These are phyloP conservation scores for Neltuma alba DNA, from an alignment of 306 rosid genomes.

Conservation along the genomic window DNA sequence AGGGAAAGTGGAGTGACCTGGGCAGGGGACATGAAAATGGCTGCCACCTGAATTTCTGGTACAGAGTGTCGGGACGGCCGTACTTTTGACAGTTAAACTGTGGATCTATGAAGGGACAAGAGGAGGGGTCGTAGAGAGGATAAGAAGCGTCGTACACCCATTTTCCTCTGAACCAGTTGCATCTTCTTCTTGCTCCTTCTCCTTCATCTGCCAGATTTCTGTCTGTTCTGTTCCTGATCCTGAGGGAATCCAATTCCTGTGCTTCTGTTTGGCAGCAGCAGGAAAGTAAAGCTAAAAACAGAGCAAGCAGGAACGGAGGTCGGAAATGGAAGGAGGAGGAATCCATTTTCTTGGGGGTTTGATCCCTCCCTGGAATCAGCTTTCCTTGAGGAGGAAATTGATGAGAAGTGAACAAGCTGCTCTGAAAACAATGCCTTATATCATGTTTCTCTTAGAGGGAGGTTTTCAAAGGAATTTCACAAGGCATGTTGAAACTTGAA, in stretches of 20 bases:
- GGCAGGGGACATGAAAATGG: slow-evolving; percentile 77
- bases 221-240: slow-evolving; percentile 9
- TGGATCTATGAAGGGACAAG: slow-evolving; percentile 90
- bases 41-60: slow-evolving; percentile 80
- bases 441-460: slow-evolving; percentile 31
- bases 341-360: slow-evolving; percentile 79
- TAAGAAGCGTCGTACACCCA: slow-evolving; percentile 84
- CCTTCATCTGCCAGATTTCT: too few species aligned
- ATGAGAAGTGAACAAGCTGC: slow-evolving; percentile 43
- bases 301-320: slow-evolving; percentile 38
- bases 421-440: slow-evolving; percentile 49
- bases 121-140: slow-evolving; percentile 71
- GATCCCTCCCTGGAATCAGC: background rate
- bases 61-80: slow-evolving; percentile 70
- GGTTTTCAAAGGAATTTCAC: slow-evolving; percentile 28
- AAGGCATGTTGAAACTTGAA: slow-evolving; percentile 34
- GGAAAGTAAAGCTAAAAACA: slow-evolving; percentile 48
- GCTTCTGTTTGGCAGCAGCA: slow-evolving; percentile 56
- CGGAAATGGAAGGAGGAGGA: slow-evolving; percentile 16
- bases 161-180: slow-evolving; percentile 64
- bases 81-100: slow-evolving; percentile 83
- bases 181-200: too few species aligned
- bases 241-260: slow-evolving; percentile 30
- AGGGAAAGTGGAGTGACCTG: slow-evolving; percentile 43
- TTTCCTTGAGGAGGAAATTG: slow-evolving; percentile 18